phyloP scores from a whole-genome alignment of 2,329 filamentous ascomycete species.

The Nothopassalora personata region DNA sequence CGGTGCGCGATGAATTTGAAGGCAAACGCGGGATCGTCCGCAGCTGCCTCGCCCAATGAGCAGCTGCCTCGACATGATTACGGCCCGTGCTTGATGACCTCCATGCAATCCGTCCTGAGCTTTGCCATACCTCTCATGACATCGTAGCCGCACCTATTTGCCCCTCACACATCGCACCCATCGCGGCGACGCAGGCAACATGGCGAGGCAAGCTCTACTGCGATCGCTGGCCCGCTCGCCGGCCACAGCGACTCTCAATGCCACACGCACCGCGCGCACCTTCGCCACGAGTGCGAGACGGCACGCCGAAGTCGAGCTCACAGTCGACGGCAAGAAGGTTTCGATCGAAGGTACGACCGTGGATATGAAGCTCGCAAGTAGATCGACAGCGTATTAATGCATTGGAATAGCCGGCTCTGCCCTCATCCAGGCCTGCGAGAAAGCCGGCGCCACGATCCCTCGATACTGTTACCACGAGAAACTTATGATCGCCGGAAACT shows the following conservation, averaged over 20 bases:
- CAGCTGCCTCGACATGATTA: neutral
- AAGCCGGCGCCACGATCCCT: slow-evolving; percentile 84
- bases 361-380: neutral
- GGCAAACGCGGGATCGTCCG: neutral
- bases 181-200: slow-evolving; percentile 35
- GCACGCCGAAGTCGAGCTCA: slow-evolving; percentile 91
- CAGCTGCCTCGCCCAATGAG: neutral
- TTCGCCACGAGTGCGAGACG: slow-evolving; percentile 77
- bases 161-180: slow-evolving; percentile 12
- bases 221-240: slow-evolving; percentile 56
- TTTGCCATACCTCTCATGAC: neutral
- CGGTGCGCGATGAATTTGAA: neutral
- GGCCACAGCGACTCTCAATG: slow-evolving; percentile 35
- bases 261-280: slow-evolving; percentile 58
- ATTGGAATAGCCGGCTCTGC: slow-evolving; percentile 73
- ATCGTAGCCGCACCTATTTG: slow-evolving; percentile 8
- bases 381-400: slow-evolving; percentile 14
- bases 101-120: neutral
- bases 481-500: slow-evolving; percentile 98
- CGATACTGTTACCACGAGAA: slow-evolving; percentile 99
- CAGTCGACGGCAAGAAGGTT: slow-evolving; percentile 93
- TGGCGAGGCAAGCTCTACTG: slow-evolving; percentile 61
- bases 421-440: slow-evolving; percentile 98
- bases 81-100: neutral
- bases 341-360: slow-evolving; percentile 78